Base-by-base conservation (phyloP, 768 basidiomycete genomes). In the Mrakia hoshinonis region DNA sequence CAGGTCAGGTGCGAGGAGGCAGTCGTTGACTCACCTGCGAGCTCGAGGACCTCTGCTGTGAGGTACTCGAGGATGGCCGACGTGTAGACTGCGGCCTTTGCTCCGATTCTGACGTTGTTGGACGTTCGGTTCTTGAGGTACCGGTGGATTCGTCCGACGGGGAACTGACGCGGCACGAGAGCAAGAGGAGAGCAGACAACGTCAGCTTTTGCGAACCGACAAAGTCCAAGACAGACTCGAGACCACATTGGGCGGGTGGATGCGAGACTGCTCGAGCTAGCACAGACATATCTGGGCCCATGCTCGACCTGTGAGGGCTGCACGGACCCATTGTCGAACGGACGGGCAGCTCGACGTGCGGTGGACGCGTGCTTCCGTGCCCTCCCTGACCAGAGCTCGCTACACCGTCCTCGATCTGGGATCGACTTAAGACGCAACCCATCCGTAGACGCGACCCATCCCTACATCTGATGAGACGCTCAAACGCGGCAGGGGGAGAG, bases 111-210 rank as follows among this genome's bases (percentile, higher is more conserved):
- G 67, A 95, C 88, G 77, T 93, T 94, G 81, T 94, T 89, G 78
- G 92, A 90, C 22, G 91, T 95, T 74, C 89, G 85, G 77, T 88
- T 88, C 79, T 96, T 93, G 75, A 96, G 82, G 81, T 91, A 95
- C 82, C 94, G 86, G 79, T 98, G 94, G 69, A 96, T 93, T 91
- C 93, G 93, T 64, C 93, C 92, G 55, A 96, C 94, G 47, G 93
- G 92, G 80, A 96, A 96, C 92, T 93, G 76, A 13, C 54, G 0
- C 65, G 2, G 3, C 22, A 5, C 11, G 36, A 61, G 55, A 39
- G 24, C 29, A 49, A 39, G 55, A 67, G 55, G 65, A 43, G 24
- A 36, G 26, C 20, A 31, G 34, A 46, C 49, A 26, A 20, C 31
- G 36, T 61, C 58, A 61, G 58, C 58, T 61, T 61, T 61, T 61